A percentile compares a stretch with the other conserved stretches of the same genome.
Evolutionary conservation across 345 rosid species (phyloP).

Genomic region (Carallia brachiata): DNA sequence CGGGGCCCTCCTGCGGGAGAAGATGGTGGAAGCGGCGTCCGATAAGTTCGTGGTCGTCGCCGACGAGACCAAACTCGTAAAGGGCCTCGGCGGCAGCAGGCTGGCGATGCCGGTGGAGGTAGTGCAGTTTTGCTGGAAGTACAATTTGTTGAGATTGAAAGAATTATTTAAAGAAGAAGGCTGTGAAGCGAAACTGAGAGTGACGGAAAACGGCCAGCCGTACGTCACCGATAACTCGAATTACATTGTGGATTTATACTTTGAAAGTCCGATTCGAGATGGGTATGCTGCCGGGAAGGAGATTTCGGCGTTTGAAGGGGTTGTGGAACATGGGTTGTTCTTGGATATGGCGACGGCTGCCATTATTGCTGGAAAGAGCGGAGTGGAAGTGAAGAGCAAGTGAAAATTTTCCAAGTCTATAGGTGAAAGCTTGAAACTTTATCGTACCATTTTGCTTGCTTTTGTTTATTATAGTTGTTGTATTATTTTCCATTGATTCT

Average conservation of each 20-base stretch:
- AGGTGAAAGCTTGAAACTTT: neutral
- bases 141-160: slow-evolving; percentile 64
- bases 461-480: slow-evolving; percentile 9
- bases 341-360: slow-evolving; percentile 92
- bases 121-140: slow-evolving; percentile 95
- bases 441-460: neutral
- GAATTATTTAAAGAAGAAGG: slow-evolving; percentile 75
- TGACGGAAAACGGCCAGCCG: slow-evolving; percentile 55
- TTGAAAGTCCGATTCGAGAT: slow-evolving; percentile 71
- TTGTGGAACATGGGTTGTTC: slow-evolving; percentile 95
- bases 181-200: slow-evolving; percentile 70
- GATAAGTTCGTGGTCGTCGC: slow-evolving; percentile 84
- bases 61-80: slow-evolving; percentile 82
- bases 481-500: neutral
- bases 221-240: slow-evolving; percentile 89
- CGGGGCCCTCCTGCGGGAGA: slow-evolving; percentile 88
- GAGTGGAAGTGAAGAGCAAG: slow-evolving; percentile 78
- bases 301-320: slow-evolving; percentile 76
- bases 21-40: slow-evolving; percentile 93
- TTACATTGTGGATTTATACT: slow-evolving; percentile 87
- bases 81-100: slow-evolving; percentile 89
- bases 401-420: slow-evolving; percentile 29
- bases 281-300: slow-evolving; percentile 73
- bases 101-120: slow-evolving; percentile 98
- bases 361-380: slow-evolving; percentile 79